Base-by-base conservation (phyloP, 306 rosid genomes). In the Cucurbita pepo region DNA sequence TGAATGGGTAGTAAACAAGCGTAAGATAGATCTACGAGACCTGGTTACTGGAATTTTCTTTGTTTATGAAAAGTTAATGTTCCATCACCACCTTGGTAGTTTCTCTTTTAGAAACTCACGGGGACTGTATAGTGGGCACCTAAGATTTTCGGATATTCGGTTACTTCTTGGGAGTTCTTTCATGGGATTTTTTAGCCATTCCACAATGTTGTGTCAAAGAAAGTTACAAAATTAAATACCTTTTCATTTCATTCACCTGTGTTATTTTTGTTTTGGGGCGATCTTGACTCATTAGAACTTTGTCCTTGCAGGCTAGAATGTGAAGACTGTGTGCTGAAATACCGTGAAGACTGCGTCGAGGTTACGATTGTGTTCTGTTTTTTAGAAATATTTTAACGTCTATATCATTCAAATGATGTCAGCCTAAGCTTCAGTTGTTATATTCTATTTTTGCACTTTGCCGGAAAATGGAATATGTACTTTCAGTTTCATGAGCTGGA, bases 361-460 rank as follows among this genome's bases (percentile, higher is more conserved):
- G 72, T 12, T 66, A 45, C 40, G 21, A 21, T 45, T 66, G 9
- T 63, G 15, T 63, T 62, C 69, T 62, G 50, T 63, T 4, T 40
- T 40, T 63, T 51, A n/a, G 34, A 40, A 63, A 65, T 45, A 55
- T 19, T 65, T 63, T 3, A 8, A 6, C 41, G n/a, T 48, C 13
- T 19, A 22, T 67, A 21, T 67, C 40, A 15, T 13, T 30, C 44
- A 6, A 67, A 67, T 44, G 6, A 45, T 41, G 38, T 45, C 5
- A 66, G 19, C 72, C 21, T 66, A 66, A 44, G 56, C 72, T 66
- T 66, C 56, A 47, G 56, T 47, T 63, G 71, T 64, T 21, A 64
- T 43, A 41, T 18, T 64, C 36, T 10, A 11, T 38, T 64, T 43
- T n/a, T 64, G 1, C 10, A 19, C 34, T 64, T 37, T 0, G 53